Conservation (phyloP, 164 flowering plant species). For the Kalanchoe fedtschenkoi region DNA sequence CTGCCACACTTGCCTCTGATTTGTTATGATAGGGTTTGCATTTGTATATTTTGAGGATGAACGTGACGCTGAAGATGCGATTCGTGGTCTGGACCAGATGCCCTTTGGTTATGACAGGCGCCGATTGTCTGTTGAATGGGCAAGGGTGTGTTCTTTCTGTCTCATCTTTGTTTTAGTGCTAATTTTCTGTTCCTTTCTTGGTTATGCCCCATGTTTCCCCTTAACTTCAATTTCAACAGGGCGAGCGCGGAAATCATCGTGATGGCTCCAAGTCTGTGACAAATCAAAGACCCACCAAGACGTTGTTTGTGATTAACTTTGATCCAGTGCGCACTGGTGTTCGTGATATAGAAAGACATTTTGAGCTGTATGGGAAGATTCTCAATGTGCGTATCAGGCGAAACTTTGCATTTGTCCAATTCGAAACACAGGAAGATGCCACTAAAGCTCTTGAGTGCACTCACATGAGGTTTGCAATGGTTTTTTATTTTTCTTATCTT, state of each 20-base stretch:
- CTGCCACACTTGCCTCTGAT: conserved; percentile 1
- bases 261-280: conserved; percentile 47
- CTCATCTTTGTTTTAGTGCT: neutral
- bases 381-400: conserved; percentile 64
- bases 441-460: conserved; percentile 86
- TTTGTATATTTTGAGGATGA: conserved; percentile 93
- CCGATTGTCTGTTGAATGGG: conserved; percentile 84
- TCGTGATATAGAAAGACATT: conserved; percentile 69
- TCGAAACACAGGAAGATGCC: conserved; percentile 83
- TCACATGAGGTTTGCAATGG: conserved; percentile 58
- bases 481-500: neutral
- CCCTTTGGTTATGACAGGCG: conserved; percentile 81
- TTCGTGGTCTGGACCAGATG: conserved; percentile 54
- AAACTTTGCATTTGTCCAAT: conserved; percentile 93
- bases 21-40: conserved; percentile 65
- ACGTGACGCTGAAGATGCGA: conserved; percentile 91
- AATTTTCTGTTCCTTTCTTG: neutral
- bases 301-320: conserved; percentile 84
- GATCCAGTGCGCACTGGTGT: conserved; percentile 63
- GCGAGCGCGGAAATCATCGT: conserved; percentile 53
- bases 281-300: conserved; percentile 75
- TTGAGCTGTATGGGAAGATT: conserved; percentile 75
- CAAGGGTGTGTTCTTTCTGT: conserved; percentile 36
- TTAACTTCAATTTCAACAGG: conserved; percentile 25
- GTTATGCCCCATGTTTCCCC: neutral